A percentile compares a stretch with the other conserved stretches of the same genome.
These are phyloP conservation scores for Cenchrus fungigraminus DNA, from an alignment of 176 grass and related monocot genomes.

Conservation along the genomic window DNA sequence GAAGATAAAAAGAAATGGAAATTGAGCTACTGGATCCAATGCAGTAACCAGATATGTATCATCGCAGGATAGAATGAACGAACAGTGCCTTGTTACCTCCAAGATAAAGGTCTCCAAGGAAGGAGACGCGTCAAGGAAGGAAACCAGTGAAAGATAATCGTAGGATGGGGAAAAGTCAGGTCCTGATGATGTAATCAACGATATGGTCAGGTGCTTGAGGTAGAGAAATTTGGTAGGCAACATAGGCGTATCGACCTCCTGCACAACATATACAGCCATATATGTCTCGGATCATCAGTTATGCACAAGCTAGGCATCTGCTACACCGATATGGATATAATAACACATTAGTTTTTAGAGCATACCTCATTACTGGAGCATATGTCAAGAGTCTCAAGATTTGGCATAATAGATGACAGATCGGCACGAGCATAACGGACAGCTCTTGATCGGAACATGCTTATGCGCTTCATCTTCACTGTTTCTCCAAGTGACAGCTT, in stretches of 20 bases:
- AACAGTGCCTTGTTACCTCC: neutral
- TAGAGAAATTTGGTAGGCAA: neutral
- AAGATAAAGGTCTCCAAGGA: slow-evolving; percentile 13
- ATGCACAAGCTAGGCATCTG: neutral
- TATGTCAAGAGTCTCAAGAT: slow-evolving; percentile 13
- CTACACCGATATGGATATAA: neutral
- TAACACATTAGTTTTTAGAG: neutral
- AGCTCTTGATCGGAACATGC: neutral
- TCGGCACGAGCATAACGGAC: neutral
- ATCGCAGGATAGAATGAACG: neutral
- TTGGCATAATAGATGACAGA: slow-evolving; percentile 6
- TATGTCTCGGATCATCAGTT: neutral
- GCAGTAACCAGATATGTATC: no score
- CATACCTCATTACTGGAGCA: neutral
- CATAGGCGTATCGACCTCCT: neutral
- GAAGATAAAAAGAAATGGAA: no score
- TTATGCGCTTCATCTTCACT: slow-evolving; percentile 12
- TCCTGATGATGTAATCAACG: neutral
- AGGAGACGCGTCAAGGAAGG: slow-evolving; percentile 25
- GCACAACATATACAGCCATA: neutral
- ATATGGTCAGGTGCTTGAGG: neutral
- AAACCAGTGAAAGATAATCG: slow-evolving; percentile 30
- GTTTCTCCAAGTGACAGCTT: neutral
- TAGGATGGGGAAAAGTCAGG: neutral
- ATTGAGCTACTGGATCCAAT: no score